Percentiles rank a stretch among this genome's conserved stretches.
Conservation (phyloP, 164 flowering plant genomes). For the Dillenia suffruticosa region DNA sequence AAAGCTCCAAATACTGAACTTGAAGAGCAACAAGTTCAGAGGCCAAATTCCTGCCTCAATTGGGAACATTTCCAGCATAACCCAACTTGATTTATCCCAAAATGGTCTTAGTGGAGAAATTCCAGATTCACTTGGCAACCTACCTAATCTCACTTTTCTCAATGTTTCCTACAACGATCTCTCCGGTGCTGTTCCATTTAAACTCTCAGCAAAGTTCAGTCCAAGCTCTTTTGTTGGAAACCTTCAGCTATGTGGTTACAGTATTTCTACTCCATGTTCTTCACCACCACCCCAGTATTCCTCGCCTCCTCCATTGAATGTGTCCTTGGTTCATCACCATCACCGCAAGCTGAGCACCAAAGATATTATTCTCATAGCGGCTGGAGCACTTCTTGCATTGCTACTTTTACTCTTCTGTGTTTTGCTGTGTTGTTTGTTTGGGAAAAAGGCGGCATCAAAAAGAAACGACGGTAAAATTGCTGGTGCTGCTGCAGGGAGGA, state of each 20-base stretch:
- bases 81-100: slow-evolving; percentile 54
- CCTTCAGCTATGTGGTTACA: slow-evolving; percentile 78
- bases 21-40: slow-evolving; percentile 40
- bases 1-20: slow-evolving; percentile 42
- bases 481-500: slow-evolving; percentile 19
- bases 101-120: slow-evolving; percentile 62
- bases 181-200: slow-evolving; percentile 72
- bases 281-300: slow-evolving; percentile 27
- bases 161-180: slow-evolving; percentile 85
- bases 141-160: slow-evolving; percentile 54
- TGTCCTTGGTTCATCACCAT: slow-evolving; percentile 7
- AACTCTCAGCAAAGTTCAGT: slow-evolving; percentile 60
- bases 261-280: slow-evolving; percentile 53
- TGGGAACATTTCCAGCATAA: slow-evolving; percentile 46
- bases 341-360: slow-evolving; percentile 47
- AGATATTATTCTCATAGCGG: slow-evolving; percentile 72
- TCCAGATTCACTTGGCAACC: slow-evolving; percentile 46
- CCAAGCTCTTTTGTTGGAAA: slow-evolving; percentile 84
- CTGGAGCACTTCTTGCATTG: slow-evolving; percentile 53
- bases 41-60: slow-evolving; percentile 57
- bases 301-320: slow-evolving; percentile 25
- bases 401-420: slow-evolving; percentile 58
- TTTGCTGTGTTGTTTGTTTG: slow-evolving; percentile 59
- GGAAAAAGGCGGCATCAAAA: slow-evolving; percentile 40
- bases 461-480: slow-evolving; percentile 23